Conservation (phyloP, 805 yeast genomes). For the Lachancea sp. region DNA sequence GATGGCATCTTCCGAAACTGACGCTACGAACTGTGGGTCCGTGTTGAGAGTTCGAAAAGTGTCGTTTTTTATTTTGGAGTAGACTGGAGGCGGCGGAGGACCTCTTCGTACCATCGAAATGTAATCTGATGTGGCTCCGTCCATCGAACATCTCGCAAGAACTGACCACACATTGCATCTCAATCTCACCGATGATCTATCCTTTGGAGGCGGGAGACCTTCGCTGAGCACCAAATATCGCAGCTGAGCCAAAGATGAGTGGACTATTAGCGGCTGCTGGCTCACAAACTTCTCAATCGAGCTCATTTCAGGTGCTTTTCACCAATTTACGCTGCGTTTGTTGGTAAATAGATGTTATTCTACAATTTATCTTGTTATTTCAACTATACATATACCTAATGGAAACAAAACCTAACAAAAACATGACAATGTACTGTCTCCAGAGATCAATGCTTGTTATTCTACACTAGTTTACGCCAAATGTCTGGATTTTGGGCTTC, state of each 20-base stretch:
- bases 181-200: constrained; percentile 17
- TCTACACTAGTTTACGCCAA: too few relatives aligned
- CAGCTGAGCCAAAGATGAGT: constrained; percentile 24
- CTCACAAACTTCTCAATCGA: constrained; percentile 20
- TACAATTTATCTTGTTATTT: too few relatives aligned
- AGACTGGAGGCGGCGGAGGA: constrained; percentile 47
- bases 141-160: constrained; percentile 55
- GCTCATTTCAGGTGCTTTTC: constrained; percentile 5
- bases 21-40: constrained; percentile 54
- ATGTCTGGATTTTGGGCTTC: too few relatives aligned
- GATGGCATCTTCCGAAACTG: constrained; percentile 64
- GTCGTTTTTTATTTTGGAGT: constrained; percentile 69
- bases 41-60: constrained; percentile 80
- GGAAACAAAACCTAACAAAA: neutral
- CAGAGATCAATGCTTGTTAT: too few relatives aligned
- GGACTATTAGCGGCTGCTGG: constrained; percentile 23
- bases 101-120: constrained; percentile 47
- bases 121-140: constrained; percentile 48
- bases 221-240: constrained; percentile 23
- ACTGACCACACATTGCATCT: constrained; percentile 79
- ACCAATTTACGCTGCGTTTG: neutral
- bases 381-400: neutral
- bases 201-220: constrained; percentile 19
- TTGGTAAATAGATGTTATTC: neutral
- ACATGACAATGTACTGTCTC: neutral